Evolutionary conservation across 139 green algal genomes (phyloP), one percentile per base, ranked within the genome.

Genomic region (Asterochloris sp.): DNA sequence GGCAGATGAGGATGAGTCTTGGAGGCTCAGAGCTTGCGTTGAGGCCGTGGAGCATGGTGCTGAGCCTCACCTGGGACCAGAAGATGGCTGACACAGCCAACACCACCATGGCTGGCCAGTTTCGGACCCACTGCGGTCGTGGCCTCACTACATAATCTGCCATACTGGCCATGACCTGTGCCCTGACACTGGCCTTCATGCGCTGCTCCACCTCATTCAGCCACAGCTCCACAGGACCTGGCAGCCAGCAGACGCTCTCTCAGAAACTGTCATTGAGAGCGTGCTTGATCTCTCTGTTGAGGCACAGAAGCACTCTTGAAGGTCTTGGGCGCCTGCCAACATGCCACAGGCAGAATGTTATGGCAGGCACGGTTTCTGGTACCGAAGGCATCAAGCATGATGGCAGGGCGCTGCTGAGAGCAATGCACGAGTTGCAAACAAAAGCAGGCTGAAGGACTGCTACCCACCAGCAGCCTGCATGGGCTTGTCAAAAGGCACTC

Each of bases 81-180:
- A 91, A 95, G 87, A 96, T 91, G 81, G 82, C 89, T 81, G 84
- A 87, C 24, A 94, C 88, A 76, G 81, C 86, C n/a, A 95, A 83
- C 26, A 90, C 85, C 24, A 93, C 89, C 94, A 96, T 96, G 69
- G 92, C 92, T 17, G 93, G 92, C 94, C 94, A 97, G 24, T 89
- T 81, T 21, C 89, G 84, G 62, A 96, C 92, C 94, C 94, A 97
- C 63, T 93, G 82, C 26, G 84, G 87, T 68, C 93, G 89, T 24
- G 83, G 62, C 54, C 29, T 83, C 21, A 66, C 47, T 0, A 74
- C 60, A 81, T 91, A 92, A 63, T 88, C 86, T 66, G 76, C 38
- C 28, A 92, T 38, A 0, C 83, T 85, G 8, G 78, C 61, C 66
- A 81, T 69, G 13, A 92, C 89, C 87, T 93, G 89, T 1, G 88